Evolutionary conservation across 2,329 filamentous ascomycete genomes (phyloP).

Genomic region (Apiospora malaysiana): DNA sequence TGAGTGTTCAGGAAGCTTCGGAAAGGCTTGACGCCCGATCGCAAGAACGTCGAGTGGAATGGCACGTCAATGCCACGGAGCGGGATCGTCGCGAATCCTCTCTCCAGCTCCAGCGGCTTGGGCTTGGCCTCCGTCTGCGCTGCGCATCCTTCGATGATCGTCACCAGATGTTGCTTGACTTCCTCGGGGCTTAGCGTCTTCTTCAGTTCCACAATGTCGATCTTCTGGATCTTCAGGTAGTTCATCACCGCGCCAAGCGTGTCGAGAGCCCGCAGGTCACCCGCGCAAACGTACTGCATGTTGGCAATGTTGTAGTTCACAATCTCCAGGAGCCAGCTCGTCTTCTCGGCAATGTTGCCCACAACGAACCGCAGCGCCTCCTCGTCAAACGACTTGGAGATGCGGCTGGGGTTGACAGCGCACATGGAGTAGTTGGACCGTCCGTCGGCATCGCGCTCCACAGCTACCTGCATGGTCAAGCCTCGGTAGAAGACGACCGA

Average conservation of each 20-base stretch:
- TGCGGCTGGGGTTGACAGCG: slow-evolving; percentile 96
- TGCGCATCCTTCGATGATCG: slow-evolving; percentile 90
- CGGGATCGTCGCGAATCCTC: slow-evolving; percentile 95
- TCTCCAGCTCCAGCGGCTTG: slow-evolving; percentile 84
- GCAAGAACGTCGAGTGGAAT: slow-evolving; percentile 98
- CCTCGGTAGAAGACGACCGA: slow-evolving; percentile 99
- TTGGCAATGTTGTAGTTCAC: slow-evolving; percentile 92
- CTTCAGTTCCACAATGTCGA: slow-evolving; percentile 94
- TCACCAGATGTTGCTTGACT: slow-evolving; percentile 84
- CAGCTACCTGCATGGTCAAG: slow-evolving; percentile 98
- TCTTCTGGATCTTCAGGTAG: slow-evolving; percentile 94
- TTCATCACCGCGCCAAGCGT: slow-evolving; percentile 84
- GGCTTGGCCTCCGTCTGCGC: slow-evolving; percentile 90
- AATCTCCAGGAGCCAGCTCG: slow-evolving; percentile 95
- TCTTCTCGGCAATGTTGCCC: slow-evolving; percentile 91
- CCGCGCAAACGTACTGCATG: slow-evolving; percentile 77
- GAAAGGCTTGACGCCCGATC: slow-evolving; percentile 99
- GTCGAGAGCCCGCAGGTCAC: slow-evolving; percentile 73
- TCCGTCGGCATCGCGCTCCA: slow-evolving; percentile 90
- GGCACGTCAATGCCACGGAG: slow-evolving; percentile 97
- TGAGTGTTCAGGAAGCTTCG: slow-evolving; percentile 98
- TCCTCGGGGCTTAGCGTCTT: slow-evolving; percentile 85
- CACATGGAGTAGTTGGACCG: slow-evolving; percentile 99
- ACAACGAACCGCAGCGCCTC: slow-evolving; percentile 96
- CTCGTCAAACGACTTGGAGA: slow-evolving; percentile 99